Evolutionary conservation across 441 rosid species (phyloP), one percentile per base, ranked within the genome.

Genomic region (Manihot esculenta): DNA sequence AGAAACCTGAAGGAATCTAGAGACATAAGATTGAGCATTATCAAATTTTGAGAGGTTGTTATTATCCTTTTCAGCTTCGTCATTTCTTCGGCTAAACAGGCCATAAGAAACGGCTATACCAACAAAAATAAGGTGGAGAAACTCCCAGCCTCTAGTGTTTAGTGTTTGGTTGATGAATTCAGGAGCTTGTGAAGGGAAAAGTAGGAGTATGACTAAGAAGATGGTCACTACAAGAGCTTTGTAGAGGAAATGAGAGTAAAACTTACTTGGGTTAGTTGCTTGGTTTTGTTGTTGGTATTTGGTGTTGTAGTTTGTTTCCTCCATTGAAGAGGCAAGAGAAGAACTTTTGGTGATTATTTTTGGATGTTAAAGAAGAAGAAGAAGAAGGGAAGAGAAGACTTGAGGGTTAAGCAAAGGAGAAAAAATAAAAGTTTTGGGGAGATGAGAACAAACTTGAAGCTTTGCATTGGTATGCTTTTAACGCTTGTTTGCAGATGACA

Each of bases 91-190:
- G 84, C 98, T 89, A 73, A 95, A 93, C 20, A 93, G 90, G 55
- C 98, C 99, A 72, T 91, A 95, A 35, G 99, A 91, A 75, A 95
- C 91, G 24, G 96, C 99, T 72, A 95, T 87, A 15, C 98, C 98
- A 68, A 95, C 97, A 35, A 93, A 79, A 68, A 93, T 41, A 11
- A 95, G 89, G 82, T 93, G 98, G 53, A 95, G 90, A 78, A 95
- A 87, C 84, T 93, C 99, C 93, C 96, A 88, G 67, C 86, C 87
- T 76, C 90, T 75, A 59, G 77, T 83, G 71, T 77, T 74, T 13
- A 87, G 65, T 41, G 87, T 82, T 78, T 89, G 95, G 83, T 82
- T 84, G 77, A 91, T 81, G 77, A 89, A 91, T 70, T 93, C 97
- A n/a, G 97, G 99, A 54, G 96, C 84, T 48, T 89, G 96, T 24